Conservation (phyloP, 2,329 filamentous ascomycete species). For the Cladosporium sp. region DNA sequence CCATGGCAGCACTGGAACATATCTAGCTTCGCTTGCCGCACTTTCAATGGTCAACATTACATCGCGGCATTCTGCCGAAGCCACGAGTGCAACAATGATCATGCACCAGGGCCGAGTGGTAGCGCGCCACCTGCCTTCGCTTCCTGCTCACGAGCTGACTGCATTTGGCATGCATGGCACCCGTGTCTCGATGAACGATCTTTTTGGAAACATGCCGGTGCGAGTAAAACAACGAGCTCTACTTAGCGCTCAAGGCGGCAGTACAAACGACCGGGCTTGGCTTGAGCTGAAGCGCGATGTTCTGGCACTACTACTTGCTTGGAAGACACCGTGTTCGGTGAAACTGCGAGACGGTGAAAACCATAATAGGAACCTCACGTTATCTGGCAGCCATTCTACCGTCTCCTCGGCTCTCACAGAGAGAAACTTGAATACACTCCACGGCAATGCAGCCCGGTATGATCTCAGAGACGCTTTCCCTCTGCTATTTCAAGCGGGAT, state of each 20-base stretch:
- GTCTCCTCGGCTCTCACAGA: conserved; percentile 28
- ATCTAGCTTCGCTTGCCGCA: conserved; percentile 73
- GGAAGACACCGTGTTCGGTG: conserved; percentile 59
- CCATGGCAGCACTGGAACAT: conserved; percentile 71
- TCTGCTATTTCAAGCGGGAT: conserved; percentile 65
- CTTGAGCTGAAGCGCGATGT: conserved; percentile 64
- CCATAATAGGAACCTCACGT: conserved; percentile 20
- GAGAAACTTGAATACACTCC: conserved; percentile 30
- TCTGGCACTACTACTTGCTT: conserved; percentile 69
- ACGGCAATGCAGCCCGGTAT: conserved; percentile 23
- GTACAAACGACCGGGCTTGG: conserved; percentile 69
- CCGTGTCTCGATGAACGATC: conserved; percentile 26
- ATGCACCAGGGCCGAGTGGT: conserved; percentile 70
- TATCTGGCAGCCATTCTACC: conserved; percentile 25
- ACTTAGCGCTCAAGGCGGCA: conserved; percentile 66
- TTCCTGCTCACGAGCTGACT: conserved; percentile 56
- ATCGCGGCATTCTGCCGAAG: conserved; percentile 65
- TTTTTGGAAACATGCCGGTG: conserved; percentile 59
- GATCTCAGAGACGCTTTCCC: conserved; percentile 42
- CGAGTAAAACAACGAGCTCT: conserved; percentile 47
- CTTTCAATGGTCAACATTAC: conserved; percentile 75
- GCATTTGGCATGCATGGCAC: conserved; percentile 52
- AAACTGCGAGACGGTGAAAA: conserved; percentile 56
- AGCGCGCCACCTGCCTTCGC: conserved; percentile 62
- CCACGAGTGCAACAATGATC: conserved; percentile 64